Conservation (phyloP, 2,329 filamentous ascomycete species). For the Macroventuria anomochaeta region DNA sequence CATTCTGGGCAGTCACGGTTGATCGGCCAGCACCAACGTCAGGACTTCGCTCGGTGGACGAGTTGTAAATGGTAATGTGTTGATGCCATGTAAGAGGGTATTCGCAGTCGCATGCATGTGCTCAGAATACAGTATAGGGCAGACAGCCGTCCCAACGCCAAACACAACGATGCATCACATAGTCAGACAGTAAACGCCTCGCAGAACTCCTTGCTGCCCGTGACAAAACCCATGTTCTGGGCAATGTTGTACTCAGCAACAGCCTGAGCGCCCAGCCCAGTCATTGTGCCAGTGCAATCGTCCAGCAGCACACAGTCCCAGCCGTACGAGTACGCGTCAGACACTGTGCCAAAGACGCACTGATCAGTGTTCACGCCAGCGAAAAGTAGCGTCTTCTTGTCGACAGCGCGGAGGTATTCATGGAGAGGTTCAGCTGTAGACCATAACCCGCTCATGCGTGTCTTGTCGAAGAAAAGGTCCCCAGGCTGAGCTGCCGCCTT, state of each 20-base stretch:
- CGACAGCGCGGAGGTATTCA: conserved; percentile 48
- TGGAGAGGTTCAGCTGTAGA: conserved; percentile 50
- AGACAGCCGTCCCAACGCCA: conserved; percentile 12
- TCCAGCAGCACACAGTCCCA: conserved; percentile 52
- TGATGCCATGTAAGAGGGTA: conserved; percentile 19
- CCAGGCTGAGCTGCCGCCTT: conserved; percentile 46
- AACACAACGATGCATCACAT: not conserved
- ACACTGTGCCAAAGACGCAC: conserved; percentile 52
- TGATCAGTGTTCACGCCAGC: conserved; percentile 54
- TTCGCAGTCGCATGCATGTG: conserved; percentile 15
- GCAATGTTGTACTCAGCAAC: conserved; percentile 52
- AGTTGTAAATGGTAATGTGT: not conserved
- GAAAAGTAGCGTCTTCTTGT: conserved; percentile 52
- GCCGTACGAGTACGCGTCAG: conserved; percentile 51
- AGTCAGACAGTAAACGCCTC: conserved; percentile 20
- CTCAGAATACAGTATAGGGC: not conserved
- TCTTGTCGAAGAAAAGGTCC: conserved; percentile 54
- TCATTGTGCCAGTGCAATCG: conserved; percentile 54
- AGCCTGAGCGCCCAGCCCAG: conserved; percentile 48
- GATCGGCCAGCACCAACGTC: conserved; percentile 18
- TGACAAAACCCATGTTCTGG: conserved; percentile 54
- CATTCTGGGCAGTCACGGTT: conserved; percentile 14
- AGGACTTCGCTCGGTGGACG: not conserved
- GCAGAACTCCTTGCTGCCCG: conserved; percentile 44
- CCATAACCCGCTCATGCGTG: conserved; percentile 53